Conservation (phyloP, 805 yeast species). For the Hemisphaericaspora nanyangensis region DNA sequence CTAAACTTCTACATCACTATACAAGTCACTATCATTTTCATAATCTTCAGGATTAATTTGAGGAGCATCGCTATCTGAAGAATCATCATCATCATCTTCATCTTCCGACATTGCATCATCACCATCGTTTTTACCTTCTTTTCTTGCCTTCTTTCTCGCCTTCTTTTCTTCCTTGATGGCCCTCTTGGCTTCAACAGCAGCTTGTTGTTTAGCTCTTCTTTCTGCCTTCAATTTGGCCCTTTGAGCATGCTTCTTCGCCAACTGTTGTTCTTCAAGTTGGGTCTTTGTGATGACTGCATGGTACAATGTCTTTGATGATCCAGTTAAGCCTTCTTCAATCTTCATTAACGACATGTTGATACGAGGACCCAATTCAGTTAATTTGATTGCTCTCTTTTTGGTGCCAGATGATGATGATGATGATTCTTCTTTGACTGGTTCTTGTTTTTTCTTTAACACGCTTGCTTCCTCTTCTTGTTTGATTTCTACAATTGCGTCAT, state of each 20-base stretch:
- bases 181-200: slow-evolving; percentile 69
- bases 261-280: slow-evolving; percentile 50
- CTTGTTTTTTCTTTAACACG: slow-evolving; percentile 15
- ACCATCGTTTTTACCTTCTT: slow-evolving; percentile 27
- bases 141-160: slow-evolving; percentile 58
- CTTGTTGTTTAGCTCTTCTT: slow-evolving; percentile 76
- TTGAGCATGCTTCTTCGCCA: slow-evolving; percentile 66
- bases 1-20: slow-evolving; percentile 28
- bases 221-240: slow-evolving; percentile 60
- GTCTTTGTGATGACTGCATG: slow-evolving; percentile 70
- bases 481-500: slow-evolving; percentile 75
- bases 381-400: slow-evolving; percentile 78
- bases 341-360: slow-evolving; percentile 70
- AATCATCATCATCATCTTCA: slow-evolving; percentile 18
- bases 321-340: slow-evolving; percentile 84
- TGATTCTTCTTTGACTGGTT: slow-evolving; percentile 17
- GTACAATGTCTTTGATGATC: slow-evolving; percentile 82
- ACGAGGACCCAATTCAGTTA: slow-evolving; percentile 93
- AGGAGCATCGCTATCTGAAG: slow-evolving; percentile 28
- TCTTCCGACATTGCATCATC: slow-evolving; percentile 22
- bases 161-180: slow-evolving; percentile 72
- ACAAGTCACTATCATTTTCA: slow-evolving; percentile 50
- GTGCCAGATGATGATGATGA: slow-evolving; percentile 16
- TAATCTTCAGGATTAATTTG: slow-evolving; percentile 42
- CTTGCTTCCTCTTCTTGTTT: slow-evolving; percentile 19